Base-by-base conservation (phyloP, 768 basidiomycete genomes). In the Tulasnella sp. region DNA sequence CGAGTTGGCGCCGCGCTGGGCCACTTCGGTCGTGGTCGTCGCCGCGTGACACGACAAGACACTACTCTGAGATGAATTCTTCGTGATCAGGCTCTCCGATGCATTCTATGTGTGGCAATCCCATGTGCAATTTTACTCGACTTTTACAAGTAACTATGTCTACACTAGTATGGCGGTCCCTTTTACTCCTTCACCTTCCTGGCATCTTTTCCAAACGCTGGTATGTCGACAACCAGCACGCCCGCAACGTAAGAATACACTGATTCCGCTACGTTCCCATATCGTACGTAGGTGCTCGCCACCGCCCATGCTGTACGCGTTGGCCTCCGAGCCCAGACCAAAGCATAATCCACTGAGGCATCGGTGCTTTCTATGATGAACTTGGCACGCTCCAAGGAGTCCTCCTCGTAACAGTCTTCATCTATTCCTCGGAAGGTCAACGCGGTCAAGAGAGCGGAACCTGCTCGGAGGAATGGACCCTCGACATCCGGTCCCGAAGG, bases 281-380 rank as follows among this genome's bases (percentile, higher is more conserved):
- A 68, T 24, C 40, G 27, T 7, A 34, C 14, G 38, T 52, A 77
- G 36, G 27, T 38, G 40, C 56, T 77, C 18, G 76, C 76, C 40
- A 36, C 58, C 6, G 36, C 21, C 24, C 52, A 77, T 34, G 14
- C 36, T 10, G 14, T 34, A n/a, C n/a, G 21, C 48, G 34, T 52
- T 2, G 76, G 76, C 19, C 46, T 56, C 24, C 52, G 56, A 34
- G 36, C 52, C 76, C 76, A 77, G 48, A 77, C 27, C n/a, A 77
- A 27, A 24, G 16, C 76, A 4, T 6, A 77, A 2, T 36, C 76
- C 7, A 77, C 38, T 18, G 46, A 52, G 19, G 76, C 76, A 27
- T 27, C 48, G 2, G 58, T 21, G 46, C 38, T n/a, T 34, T 62
- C 58, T n/a, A 18, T 19, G 18, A 77, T 16, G 9, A 36, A 19